Percentiles rank a stretch among this genome's conserved stretches.
Evolutionary conservation across 1,284 basidiomycete genomes (phyloP).

Genomic region (Schizophyllum commune): DNA sequence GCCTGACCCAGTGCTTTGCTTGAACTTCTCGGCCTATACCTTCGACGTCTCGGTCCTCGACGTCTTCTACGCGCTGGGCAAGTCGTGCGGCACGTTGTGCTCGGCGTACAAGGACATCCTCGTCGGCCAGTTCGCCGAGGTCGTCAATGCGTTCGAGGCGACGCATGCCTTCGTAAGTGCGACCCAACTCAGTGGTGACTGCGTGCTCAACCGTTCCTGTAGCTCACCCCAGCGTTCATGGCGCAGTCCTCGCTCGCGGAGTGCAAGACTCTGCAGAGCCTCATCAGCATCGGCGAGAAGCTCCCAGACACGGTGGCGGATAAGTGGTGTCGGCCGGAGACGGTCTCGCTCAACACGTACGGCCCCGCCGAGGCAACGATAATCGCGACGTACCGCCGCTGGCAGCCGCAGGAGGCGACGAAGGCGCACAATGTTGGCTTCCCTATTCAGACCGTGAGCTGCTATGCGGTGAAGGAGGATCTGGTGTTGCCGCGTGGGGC

Average conservation of each 20-base stretch:
- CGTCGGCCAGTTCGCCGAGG: conserved; percentile 4
- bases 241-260: conserved; percentile 22
- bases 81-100: conserved; percentile 7
- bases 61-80: conserved; percentile 6
- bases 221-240: conserved; percentile 27
- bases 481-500: conserved; percentile 22
- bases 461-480: conserved; percentile 19
- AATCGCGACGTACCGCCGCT: conserved; percentile 8
- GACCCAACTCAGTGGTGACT: background rate
- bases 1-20: conserved; percentile 2
- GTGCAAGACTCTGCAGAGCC: conserved; percentile 20
- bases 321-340: conserved; percentile 23
- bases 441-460: conserved; percentile 23
- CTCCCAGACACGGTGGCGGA: conserved; percentile 26
- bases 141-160: conserved; percentile 6
- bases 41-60: conserved; percentile 9
- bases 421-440: conserved; percentile 28
- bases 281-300: conserved; percentile 30
- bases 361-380: conserved; percentile 9
- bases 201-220: background rate
- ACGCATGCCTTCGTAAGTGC: conserved; percentile 7
- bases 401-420: conserved; percentile 16
- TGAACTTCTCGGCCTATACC: conserved; percentile 9
- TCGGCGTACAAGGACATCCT: conserved; percentile 4
- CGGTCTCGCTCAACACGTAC: conserved; percentile 9